Conservation (phyloP, 2,329 filamentous ascomycete species). For the Malbranchea zuffiana region DNA sequence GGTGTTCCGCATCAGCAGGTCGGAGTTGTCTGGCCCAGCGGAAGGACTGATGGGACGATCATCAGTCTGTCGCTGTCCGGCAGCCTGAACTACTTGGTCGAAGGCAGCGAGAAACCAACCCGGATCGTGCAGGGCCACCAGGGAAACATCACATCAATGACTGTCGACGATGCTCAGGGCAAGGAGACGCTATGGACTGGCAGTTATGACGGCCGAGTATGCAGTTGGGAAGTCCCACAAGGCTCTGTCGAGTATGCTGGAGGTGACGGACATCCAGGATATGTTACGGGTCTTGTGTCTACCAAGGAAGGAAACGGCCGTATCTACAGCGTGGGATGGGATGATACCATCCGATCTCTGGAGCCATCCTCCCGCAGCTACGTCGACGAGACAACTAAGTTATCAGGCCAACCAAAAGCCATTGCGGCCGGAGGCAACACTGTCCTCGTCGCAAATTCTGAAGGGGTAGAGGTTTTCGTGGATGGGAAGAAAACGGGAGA, state of each 20-base stretch:
- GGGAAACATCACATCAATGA: slow-evolving; percentile 76
- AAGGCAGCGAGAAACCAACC: slow-evolving; percentile 58
- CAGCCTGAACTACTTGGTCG: slow-evolving; percentile 76
- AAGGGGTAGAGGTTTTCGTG: slow-evolving; percentile 49
- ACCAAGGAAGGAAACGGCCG: slow-evolving; percentile 42
- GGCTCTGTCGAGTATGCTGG: slow-evolving; percentile 62
- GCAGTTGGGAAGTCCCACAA: slow-evolving; percentile 65
- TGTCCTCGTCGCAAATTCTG: slow-evolving; percentile 49
- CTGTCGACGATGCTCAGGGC: slow-evolving; percentile 40
- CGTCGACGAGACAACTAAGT: slow-evolving; percentile 54
- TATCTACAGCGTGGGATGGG: slow-evolving; percentile 86
- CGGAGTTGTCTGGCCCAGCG: slow-evolving; percentile 79
- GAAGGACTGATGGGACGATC: slow-evolving; percentile 71
- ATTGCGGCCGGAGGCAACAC: slow-evolving; percentile 45
- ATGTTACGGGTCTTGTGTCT: slow-evolving; percentile 64
- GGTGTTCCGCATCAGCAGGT: slow-evolving; percentile 81
- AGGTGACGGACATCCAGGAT: slow-evolving; percentile 74
- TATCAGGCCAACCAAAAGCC: slow-evolving; percentile 71
- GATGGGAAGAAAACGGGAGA: slow-evolving; percentile 50
- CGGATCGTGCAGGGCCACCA: slow-evolving; percentile 76
- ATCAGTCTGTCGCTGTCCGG: slow-evolving; percentile 83
- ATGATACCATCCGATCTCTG: slow-evolving; percentile 73
- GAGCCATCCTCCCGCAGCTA: slow-evolving; percentile 68
- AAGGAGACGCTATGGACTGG: slow-evolving; percentile 68
- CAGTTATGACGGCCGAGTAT: slow-evolving; percentile 81